These are phyloP conservation scores for Neoascochyta sp. DNA, from an alignment of 2,329 filamentous ascomycete species.

Conservation along the genomic window DNA sequence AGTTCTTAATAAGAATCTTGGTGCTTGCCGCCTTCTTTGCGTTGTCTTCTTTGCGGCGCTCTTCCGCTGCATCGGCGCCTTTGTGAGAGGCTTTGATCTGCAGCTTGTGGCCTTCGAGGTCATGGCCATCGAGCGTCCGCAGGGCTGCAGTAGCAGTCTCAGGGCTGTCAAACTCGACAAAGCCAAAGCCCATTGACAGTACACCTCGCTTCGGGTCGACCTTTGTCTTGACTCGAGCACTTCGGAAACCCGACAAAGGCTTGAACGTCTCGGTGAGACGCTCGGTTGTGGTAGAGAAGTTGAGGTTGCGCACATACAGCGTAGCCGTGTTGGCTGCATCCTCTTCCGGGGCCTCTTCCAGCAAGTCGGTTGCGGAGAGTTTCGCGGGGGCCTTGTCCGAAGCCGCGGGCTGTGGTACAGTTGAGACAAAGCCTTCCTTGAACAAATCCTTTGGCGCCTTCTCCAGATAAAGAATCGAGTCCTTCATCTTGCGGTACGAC, in stretches of 20 bases:
- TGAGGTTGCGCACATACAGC: slow-evolving; percentile 89
- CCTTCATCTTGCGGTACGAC: slow-evolving; percentile 86
- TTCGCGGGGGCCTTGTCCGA: slow-evolving; percentile 45
- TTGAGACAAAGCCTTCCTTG: slow-evolving; percentile 29
- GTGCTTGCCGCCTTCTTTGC: slow-evolving; percentile 79
- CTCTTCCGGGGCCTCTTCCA: slow-evolving; percentile 56
- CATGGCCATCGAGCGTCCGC: slow-evolving; percentile 80
- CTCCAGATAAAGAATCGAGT: slow-evolving; percentile 87
- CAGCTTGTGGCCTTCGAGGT: slow-evolving; percentile 82
- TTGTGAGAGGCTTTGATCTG: slow-evolving; percentile 83
- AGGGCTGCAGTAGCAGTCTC: slow-evolving; percentile 75
- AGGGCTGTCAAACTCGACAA: slow-evolving; percentile 80
- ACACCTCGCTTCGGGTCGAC: slow-evolving; percentile 86
- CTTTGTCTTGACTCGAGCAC: slow-evolving; percentile 88
- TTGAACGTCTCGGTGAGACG: slow-evolving; percentile 73
- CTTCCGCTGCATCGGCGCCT: slow-evolving; percentile 80
- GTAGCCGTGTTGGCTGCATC: slow-evolving; percentile 66
- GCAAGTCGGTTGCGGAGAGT: slow-evolving; percentile 64
- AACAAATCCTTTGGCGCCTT: slow-evolving; percentile 88
- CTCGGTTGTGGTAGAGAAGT: slow-evolving; percentile 80
- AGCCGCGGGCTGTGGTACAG: slow-evolving; percentile 34
- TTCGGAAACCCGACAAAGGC: slow-evolving; percentile 80
- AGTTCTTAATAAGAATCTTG: slow-evolving; percentile 96
- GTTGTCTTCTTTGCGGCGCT: slow-evolving; percentile 75
- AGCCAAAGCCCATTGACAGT: slow-evolving; percentile 93